Evolutionary conservation across 768 basidiomycete species (phyloP), one percentile per base, ranked within the genome.

Genomic region (Boletus rex-veris): DNA sequence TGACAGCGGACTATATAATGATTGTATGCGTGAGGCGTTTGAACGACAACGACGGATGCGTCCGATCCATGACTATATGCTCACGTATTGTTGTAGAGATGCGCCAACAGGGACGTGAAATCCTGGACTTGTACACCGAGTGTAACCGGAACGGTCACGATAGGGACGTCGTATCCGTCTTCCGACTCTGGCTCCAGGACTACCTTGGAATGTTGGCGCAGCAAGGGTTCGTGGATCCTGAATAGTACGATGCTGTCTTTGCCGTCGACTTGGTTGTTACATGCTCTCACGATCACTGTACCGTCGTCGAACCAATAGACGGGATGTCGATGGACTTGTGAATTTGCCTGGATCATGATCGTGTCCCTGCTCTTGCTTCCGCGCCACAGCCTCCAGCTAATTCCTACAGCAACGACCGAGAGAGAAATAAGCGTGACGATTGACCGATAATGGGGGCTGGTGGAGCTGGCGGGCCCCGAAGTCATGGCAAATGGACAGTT

Each of bases 271-370:
- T 45, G 51, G 16, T 44, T 73, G 64, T 54, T 74, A 66, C 35
- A 79, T 70, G 59, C 57, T 54, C 71, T 71, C 35, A 88, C 62
- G 30, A 84, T 67, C 12, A 86, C 64, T 18, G 81, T 81, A 54
- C 82, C 87, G 61, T 88, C 86, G 33, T 82, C 74, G 58, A 87
- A 81, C 85, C 85, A 88, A 64, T 80, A 85, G 21, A 69, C 67
- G 1, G 77, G 75, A 63, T 86, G 82, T 40, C 58, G 69, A 19
- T 50, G 50, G 15, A 16, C 33, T 18, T 46, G 55, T 26, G 37
- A 16, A 21, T 26, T 37, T n/a, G 33, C 14, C 15, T 14, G 47
- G 19, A 26, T 41, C 26, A 16, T 14, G 42, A 50, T 58, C 28
- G 28, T 8, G 38, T 16, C 28, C 35, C 44, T 19, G 33, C 2